Conservation (phyloP, 1,284 basidiomycete genomes). For the Ganoderma boninense region DNA sequence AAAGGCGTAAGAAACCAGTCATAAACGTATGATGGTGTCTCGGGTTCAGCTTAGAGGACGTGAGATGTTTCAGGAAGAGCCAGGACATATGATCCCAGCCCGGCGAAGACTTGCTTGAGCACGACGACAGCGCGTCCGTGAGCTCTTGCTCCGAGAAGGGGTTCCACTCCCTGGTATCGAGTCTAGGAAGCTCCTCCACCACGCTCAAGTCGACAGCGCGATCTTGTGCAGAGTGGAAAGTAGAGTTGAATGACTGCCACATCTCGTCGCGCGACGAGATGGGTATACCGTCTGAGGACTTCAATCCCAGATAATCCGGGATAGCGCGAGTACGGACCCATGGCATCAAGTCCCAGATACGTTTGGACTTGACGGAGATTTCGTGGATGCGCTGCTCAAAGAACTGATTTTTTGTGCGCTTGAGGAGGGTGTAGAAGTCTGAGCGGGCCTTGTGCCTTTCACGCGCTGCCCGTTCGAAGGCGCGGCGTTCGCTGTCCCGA, state of each 20-base stretch:
- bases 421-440: not conserved
- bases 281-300: not conserved
- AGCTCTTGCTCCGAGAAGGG: not conserved
- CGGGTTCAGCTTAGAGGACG: not conserved
- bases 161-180: not conserved
- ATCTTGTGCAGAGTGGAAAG: not conserved
- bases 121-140: not conserved
- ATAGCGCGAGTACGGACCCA: not conserved
- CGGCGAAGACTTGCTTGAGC: not conserved
- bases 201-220: not conserved
- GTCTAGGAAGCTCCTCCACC: too few species aligned
- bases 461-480: too few species aligned
- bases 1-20: not conserved
- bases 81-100: not conserved
- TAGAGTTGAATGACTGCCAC: not conserved
- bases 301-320: not conserved
- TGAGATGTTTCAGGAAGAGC: not conserved
- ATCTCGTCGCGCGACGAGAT: not conserved
- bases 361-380: not conserved
- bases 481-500: not conserved
- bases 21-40: not conserved
- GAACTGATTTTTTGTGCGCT: not conserved
- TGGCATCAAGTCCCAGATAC: not conserved
- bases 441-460: too few species aligned
- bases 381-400: not conserved